These are phyloP conservation scores for Coemansia sp. DNA, from an alignment of 192 early-diverging fungal species.

Conservation along the genomic window DNA sequence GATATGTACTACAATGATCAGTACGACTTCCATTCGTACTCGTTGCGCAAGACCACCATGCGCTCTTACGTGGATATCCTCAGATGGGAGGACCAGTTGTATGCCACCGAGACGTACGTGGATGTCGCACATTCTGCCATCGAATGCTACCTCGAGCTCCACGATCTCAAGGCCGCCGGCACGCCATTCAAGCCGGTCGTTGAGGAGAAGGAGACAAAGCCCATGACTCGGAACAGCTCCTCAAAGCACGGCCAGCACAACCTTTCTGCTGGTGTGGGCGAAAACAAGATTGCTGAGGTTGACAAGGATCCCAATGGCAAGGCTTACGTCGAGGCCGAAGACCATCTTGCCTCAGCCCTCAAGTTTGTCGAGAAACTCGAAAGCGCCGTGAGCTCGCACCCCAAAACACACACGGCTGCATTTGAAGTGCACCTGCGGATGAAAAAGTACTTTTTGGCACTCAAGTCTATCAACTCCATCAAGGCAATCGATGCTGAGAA, in stretches of 20 bases:
- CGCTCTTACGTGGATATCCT: constrained; percentile 82
- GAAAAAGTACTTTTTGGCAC: constrained; percentile 49
- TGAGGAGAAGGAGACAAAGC: constrained; percentile 11
- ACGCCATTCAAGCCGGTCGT: constrained; percentile 32
- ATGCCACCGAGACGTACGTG: constrained; percentile 66
- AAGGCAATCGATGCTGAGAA: constrained; percentile 26
- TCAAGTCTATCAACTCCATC: constrained; percentile 44
- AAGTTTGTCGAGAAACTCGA: constrained; percentile 73
- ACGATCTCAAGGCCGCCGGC: constrained; percentile 45
- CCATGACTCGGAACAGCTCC: constrained; percentile 50
- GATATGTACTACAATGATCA: constrained; percentile 84
- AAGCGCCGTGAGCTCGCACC: constrained; percentile 10
- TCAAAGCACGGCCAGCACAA: constrained; percentile 57
- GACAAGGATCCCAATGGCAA: constrained; percentile 40
- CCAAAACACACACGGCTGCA: constrained; percentile 27
- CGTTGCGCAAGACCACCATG: constrained; percentile 83
- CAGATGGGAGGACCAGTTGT: constrained; percentile 72
- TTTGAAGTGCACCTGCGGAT: constrained; percentile 50
- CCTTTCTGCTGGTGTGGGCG: constrained; percentile 40
- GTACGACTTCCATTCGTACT: constrained; percentile 96
- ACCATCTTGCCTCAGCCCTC: constrained; percentile 71
- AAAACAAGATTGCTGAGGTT: constrained; percentile 52
- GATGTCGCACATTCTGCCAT: constrained; percentile 74
- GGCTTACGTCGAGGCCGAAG: constrained; percentile 52
- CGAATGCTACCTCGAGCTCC: constrained; percentile 52